Evolutionary conservation across 1,284 basidiomycete species (phyloP), one percentile per base, ranked within the genome.

Genomic region (Phlebopus sp.): DNA sequence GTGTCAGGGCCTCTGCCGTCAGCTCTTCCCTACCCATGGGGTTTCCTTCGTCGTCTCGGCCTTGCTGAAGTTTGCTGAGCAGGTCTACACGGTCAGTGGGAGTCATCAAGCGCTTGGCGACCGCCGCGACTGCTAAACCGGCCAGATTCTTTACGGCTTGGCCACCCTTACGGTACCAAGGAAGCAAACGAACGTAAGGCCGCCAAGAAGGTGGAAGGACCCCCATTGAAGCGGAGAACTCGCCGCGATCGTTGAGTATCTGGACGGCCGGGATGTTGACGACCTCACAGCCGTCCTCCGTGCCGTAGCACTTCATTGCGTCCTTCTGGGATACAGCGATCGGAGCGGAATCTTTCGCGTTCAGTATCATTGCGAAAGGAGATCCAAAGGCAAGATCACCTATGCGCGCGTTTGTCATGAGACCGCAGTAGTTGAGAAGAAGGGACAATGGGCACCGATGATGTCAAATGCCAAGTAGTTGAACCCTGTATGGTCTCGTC

Each of bases 401-500:
- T 76, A 55, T 3, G n/a, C 18, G 3, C 18, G 11, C 3, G 5
- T 4, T 14, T 5, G 27, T 62, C 9, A 64, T 34, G 6, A 9
- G 6, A 45, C 3, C n/a, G 31, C 13, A 9, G 32, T 13, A 6
- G 4, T 23, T 9, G 31, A 21, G 13, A 25, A 13, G 18, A 29
- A 37, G 1, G 27, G 25, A 19, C 1, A 8, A 25, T 3, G 31
- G 44, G 32, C 55, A 74, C 77, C 79, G 44, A 94, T 90, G 58
- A 91, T 89, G 67, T 94, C 92, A 64, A 96, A 96, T 0, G 90
- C 90, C 39, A 94, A 84, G 63, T 86, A 87, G 67, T 86, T 86
- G 63, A 77, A 79, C 81, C 77, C 73, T 69, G 18, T 30, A 11
- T 9, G 62, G 56, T 71, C 69, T 13, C 31, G 49, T 58, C 9